A percentile compares a stretch with the other conserved stretches of the same genome.
Conservation (phyloP, 371 early-diverging fungal species). For the Apophysomyces sp. region DNA sequence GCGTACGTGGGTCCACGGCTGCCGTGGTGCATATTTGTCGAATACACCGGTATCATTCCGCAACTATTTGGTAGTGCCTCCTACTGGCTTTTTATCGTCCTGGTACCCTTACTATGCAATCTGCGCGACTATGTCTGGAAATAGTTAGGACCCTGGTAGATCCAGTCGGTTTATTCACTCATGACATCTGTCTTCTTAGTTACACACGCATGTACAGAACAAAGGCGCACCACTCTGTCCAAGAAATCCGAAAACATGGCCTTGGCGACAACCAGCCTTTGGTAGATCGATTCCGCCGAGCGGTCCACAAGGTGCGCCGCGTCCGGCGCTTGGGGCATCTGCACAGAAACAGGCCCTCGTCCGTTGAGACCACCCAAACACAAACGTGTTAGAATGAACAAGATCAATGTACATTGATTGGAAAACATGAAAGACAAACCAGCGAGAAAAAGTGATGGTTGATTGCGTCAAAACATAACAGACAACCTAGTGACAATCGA, state of each 20-base stretch:
- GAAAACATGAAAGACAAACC: no score
- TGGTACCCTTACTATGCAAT: slow-evolving; percentile 75
- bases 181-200: not conserved
- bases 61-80: slow-evolving; percentile 62
- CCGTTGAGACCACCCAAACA: no score
- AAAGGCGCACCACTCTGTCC: slow-evolving; percentile 86
- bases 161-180: not conserved
- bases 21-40: slow-evolving; percentile 57
- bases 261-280: slow-evolving; percentile 92
- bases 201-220: slow-evolving; percentile 33
- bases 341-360: no score
- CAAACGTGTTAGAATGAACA: not conserved
- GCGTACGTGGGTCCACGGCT: slow-evolving; percentile 65
- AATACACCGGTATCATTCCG: slow-evolving; percentile 72
- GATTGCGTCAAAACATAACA: not conserved
- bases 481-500: no score
- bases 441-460: no score
- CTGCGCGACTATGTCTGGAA: slow-evolving; percentile 87
- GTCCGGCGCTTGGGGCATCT: slow-evolving; percentile 89
- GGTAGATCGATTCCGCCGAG: slow-evolving; percentile 93
- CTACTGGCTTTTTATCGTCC: slow-evolving; percentile 80
- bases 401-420: no score
- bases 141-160: slow-evolving; percentile 54
- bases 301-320: slow-evolving; percentile 89
- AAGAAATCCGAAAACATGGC: slow-evolving; percentile 95